A percentile compares a stretch with the other conserved stretches of the same genome.
Evolutionary conservation across 2,329 filamentous ascomycete genomes (phyloP).

Genomic region (Neurospora sp.): DNA sequence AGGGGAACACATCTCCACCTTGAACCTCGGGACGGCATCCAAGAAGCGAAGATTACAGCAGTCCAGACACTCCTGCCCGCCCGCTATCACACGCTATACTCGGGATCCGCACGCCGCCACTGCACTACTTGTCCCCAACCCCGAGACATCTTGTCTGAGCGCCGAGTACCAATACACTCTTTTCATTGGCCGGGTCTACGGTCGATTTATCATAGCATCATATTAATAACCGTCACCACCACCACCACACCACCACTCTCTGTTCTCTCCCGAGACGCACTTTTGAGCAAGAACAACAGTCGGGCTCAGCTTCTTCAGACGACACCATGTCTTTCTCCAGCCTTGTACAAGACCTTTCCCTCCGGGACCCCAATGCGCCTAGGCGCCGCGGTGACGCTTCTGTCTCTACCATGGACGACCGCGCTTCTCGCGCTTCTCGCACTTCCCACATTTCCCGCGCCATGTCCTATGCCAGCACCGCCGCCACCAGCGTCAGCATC

Average conservation of each 20-base stretch:
- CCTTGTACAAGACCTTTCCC: slow-evolving; percentile 53
- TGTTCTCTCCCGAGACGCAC: background rate
- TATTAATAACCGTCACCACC: background rate
- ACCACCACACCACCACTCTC: background rate
- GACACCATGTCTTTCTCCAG: slow-evolving; percentile 55
- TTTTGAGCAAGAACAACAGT: background rate
- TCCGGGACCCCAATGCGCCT: slow-evolving; percentile 41
- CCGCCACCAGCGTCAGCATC: slow-evolving; percentile 60
- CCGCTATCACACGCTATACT: background rate
- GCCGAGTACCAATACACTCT: background rate
- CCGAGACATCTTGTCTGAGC: background rate
- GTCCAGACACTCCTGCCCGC: background rate
- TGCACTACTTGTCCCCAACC: background rate
- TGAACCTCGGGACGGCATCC: background rate
- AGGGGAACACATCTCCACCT: background rate
- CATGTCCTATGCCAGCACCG: slow-evolving; percentile 56
- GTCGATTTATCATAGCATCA: background rate
- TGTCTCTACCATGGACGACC: slow-evolving; percentile 44
- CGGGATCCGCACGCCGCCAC: background rate
- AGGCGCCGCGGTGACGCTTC: slow-evolving; percentile 39
- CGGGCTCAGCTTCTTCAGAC: background rate
- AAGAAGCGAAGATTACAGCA: background rate
- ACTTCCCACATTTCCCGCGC: slow-evolving; percentile 52
- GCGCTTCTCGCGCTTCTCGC: slow-evolving; percentile 46
- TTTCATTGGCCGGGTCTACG: background rate